Evolutionary conservation across 306 rosid species (phyloP), one percentile per base, ranked within the genome.

Genomic region (Vigna radiata): DNA sequence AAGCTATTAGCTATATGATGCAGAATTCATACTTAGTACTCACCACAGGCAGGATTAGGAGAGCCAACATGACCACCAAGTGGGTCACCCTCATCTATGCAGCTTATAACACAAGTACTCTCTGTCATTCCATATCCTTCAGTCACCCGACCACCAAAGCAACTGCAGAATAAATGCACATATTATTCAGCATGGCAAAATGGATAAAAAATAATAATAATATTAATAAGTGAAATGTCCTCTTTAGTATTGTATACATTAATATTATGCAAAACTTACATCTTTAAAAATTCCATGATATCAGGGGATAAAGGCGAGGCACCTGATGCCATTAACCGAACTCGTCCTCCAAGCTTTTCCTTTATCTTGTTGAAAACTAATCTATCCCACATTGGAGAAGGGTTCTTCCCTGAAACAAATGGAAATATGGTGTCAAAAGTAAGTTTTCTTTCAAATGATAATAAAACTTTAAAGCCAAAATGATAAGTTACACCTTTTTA

Each of bases 121-220:
- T 96, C 99, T 0, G 99, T 96, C 99, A 96, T 96, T 83, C 99
- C 99, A 85, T 96, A 96, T 70, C 99, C 99, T 87, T 96, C 98
- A 54, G 80, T 19, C 67, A 96, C 86, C 77, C 81, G 85, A 76
- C 96, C 84, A 61, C 99, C 94, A 86, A 96, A 89, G 90, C 98
- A 92, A 82, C 98, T 96, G 91, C 36, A 43, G 73, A 82, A 74
- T 41, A 72, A 65, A 64, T 53, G 59, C n/a, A 78, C 53, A 46
- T 27, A 63, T 44, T 56, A 79, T 62, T 83, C 36, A 80, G 81
- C 61, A 48, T 44, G 53, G 33, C 50, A 64, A 61, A 25, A 9
- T 3, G 27, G 48, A 19, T 55, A 15, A 11, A 55, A 73, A 18
- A 54, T 49, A 73, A 59, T 70, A 47, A 61, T 44, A 53, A 43